Conservation (phyloP, 805 yeast genomes). For the Candida piceae region DNA sequence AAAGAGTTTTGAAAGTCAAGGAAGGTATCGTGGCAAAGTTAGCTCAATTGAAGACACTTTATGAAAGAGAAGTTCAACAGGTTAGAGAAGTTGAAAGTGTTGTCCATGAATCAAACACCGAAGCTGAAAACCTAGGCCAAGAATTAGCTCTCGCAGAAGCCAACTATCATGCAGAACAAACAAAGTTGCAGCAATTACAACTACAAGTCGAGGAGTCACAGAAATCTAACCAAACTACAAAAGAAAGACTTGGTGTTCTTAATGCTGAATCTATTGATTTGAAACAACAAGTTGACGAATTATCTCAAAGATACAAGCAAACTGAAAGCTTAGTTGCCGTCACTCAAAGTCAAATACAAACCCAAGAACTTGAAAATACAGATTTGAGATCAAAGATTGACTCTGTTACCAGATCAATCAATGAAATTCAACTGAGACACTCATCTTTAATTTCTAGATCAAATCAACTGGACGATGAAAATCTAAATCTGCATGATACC, state of each 20-base stretch:
- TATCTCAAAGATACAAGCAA: constrained; percentile 52
- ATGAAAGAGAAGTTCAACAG: constrained; percentile 73
- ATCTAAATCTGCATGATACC: constrained; percentile 34
- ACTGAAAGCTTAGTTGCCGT: constrained; percentile 61
- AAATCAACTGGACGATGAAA: constrained; percentile 33
- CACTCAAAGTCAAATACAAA: constrained; percentile 63
- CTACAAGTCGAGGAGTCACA: constrained; percentile 61
- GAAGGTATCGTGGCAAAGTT: constrained; percentile 71
- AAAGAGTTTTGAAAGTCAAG: constrained; percentile 61
- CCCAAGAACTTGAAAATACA: constrained; percentile 43
- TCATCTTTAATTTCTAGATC: constrained; percentile 16
- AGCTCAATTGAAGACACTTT: constrained; percentile 56
- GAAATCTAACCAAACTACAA: constrained; percentile 56
- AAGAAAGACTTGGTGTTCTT: constrained; percentile 60
- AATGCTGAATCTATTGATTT: constrained; percentile 63
- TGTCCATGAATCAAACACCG: constrained; percentile 54
- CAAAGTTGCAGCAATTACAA: constrained; percentile 58
- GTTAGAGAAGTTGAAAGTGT: constrained; percentile 66
- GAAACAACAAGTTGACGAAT: constrained; percentile 48
- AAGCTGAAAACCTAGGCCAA: constrained; percentile 63
- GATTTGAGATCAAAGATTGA: constrained; percentile 28
- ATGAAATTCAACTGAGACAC: constrained; percentile 24
- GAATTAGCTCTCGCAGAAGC: constrained; percentile 78
- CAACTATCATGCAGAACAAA: constrained; percentile 62
- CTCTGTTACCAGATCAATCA: constrained; percentile 20